Evolutionary conservation across 1,284 basidiomycete genomes (phyloP).

Genomic region (Irpex sp.): DNA sequence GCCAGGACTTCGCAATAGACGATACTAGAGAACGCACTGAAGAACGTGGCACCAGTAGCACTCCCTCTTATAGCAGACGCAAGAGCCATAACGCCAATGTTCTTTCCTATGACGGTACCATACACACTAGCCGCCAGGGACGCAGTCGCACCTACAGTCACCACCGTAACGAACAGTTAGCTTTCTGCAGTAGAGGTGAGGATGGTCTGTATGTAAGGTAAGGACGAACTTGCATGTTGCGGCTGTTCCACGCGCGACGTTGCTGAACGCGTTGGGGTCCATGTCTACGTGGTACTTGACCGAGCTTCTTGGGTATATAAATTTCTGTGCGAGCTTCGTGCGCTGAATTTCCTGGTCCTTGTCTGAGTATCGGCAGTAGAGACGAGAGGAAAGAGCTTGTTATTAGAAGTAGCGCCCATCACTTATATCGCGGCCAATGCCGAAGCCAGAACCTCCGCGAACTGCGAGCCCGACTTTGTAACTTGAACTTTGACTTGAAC

Average conservation of each 20-base stretch:
- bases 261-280: conserved; percentile 40
- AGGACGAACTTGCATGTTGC: conserved; percentile 76
- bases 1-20: background rate
- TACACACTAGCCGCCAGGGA: conserved; percentile 53
- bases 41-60: conserved; percentile 65
- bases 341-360: no score
- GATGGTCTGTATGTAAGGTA: conserved; percentile 11
- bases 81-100: conserved; percentile 39
- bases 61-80: conserved; percentile 64
- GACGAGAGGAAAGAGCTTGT: no score
- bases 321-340: no score
- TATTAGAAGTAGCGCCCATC: no score
- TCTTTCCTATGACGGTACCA: conserved; percentile 42
- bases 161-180: conserved; percentile 18
- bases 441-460: no score
- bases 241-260: conserved; percentile 51
- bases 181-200: conserved; percentile 6
- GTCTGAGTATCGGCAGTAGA: no score
- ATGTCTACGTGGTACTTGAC: conserved; percentile 14
- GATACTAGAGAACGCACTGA: conserved; percentile 45
- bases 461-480: no score
- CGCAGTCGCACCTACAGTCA: conserved; percentile 42
- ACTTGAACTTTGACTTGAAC: no score
- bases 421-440: no score
- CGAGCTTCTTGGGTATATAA: background rate